These are phyloP conservation scores for Magnusiomyces fungicola DNA, from an alignment of 1,139 yeast genomes.

Conservation along the genomic window DNA sequence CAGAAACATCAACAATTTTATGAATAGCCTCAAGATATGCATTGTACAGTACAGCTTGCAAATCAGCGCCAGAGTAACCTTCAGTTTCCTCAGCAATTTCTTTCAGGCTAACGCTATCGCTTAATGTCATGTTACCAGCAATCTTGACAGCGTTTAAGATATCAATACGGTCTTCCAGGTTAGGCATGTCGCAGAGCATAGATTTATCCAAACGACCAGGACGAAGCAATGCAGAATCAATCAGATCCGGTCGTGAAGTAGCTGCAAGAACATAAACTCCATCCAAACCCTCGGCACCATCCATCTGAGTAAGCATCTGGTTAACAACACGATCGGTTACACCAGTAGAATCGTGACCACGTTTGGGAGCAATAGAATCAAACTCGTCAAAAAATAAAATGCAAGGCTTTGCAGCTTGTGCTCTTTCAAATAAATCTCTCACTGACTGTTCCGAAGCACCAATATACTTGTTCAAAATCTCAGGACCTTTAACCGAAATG, in stretches of 20 bases:
- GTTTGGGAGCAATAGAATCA: conserved; percentile 94
- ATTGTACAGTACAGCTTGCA: conserved; percentile 87
- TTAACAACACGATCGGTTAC: conserved; percentile 97
- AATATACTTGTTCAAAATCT: conserved; percentile 86
- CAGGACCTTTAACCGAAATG: conserved; percentile 94
- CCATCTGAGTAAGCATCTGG: conserved; percentile 96
- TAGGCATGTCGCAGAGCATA: conserved; percentile 84
- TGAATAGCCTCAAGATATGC: conserved; percentile 91
- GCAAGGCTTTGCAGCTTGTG: conserved; percentile 92
- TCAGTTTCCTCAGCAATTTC: conserved; percentile 53
- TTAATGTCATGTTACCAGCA: conserved; percentile 29
- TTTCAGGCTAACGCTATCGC: conserved; percentile 41
- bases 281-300: conserved; percentile 96
- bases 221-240: conserved; percentile 87
- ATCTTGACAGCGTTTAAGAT: conserved; percentile 57
- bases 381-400: conserved; percentile 91
- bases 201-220: conserved; percentile 96
- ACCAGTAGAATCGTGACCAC: conserved; percentile 98
- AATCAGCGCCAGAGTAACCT: conserved; percentile 91
- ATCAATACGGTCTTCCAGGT: conserved; percentile 59
- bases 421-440: conserved; percentile 86
- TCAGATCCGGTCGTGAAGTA: conserved; percentile 88
- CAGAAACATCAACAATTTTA: conserved; percentile 45
- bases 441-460: conserved; percentile 97
- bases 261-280: conserved; percentile 97